Evolutionary conservation across 306 rosid species (phyloP).

Genomic region (Albizia julibrissin): DNA sequence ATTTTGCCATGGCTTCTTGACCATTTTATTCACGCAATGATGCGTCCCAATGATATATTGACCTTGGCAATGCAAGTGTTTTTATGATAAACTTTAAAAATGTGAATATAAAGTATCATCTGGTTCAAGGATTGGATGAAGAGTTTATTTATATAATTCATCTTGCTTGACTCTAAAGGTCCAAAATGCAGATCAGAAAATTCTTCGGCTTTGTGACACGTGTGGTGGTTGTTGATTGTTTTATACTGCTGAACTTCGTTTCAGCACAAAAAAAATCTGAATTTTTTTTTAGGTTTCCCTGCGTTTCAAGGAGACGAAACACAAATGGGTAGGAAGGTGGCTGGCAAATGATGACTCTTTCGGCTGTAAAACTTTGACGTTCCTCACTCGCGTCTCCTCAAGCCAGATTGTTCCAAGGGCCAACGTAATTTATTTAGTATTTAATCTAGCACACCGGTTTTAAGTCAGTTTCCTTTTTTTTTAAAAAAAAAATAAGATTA

Average conservation of each 20-base stretch:
- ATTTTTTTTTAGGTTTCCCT: neutral
- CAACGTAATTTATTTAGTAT: neutral
- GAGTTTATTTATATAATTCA: neutral
- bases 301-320: neutral
- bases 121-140: neutral
- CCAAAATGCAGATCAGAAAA: neutral
- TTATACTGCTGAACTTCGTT: neutral
- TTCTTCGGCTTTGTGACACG: neutral
- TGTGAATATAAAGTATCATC: neutral
- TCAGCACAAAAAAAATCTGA: neutral
- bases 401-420: neutral
- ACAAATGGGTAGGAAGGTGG: conserved; percentile 17
- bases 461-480: neutral
- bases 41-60: neutral
- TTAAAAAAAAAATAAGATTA: neutral
- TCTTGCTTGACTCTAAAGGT: neutral
- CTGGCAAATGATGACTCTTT: conserved; percentile 46
- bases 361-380: conserved; percentile 45
- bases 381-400: neutral
- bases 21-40: conserved; percentile 14
- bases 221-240: neutral
- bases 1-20: conserved; percentile 20
- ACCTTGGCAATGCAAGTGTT: neutral
- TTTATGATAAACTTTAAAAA: neutral
- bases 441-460: neutral